Evolutionary conservation across 1,284 basidiomycete species (phyloP).

Genomic region (Trametes sp.): DNA sequence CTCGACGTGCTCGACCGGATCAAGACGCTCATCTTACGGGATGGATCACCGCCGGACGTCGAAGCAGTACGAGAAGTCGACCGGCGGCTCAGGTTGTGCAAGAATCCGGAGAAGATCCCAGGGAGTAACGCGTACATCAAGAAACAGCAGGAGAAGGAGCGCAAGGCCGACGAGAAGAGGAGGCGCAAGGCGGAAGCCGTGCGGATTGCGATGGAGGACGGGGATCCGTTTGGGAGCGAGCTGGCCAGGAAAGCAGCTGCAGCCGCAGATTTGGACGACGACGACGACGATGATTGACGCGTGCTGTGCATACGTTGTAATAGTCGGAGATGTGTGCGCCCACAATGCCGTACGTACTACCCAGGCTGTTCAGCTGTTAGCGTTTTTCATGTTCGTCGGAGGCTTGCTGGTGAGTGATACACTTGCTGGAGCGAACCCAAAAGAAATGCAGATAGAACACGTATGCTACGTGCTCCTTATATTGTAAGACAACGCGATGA

Average conservation of each 20-base stretch:
- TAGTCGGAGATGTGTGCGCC: background rate
- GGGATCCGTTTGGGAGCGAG: constrained; percentile 74
- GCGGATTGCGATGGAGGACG: constrained; percentile 56
- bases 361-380: background rate
- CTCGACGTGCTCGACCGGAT: constrained; percentile 58
- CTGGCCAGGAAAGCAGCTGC: constrained; percentile 48
- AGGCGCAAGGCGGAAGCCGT: constrained; percentile 67
- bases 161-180: constrained; percentile 69
- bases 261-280: constrained; percentile 58
- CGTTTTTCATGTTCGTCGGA: no score
- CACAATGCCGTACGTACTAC: background rate
- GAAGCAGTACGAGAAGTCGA: constrained; percentile 89
- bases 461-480: no score
- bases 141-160: constrained; percentile 70
- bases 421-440: no score
- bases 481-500: background rate
- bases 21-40: constrained; percentile 59
- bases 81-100: constrained; percentile 82
- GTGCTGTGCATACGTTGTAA: background rate
- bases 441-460: no score
- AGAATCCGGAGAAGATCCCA: constrained; percentile 92
- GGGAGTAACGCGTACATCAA: constrained; percentile 82
- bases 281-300: constrained; percentile 38
- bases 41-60: constrained; percentile 77
- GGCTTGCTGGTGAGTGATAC: no score